A percentile compares a stretch with the other conserved stretches of the same genome.
These are phyloP conservation scores for Chlorella ohadii DNA, from an alignment of 139 green algal species.

Conservation along the genomic window DNA sequence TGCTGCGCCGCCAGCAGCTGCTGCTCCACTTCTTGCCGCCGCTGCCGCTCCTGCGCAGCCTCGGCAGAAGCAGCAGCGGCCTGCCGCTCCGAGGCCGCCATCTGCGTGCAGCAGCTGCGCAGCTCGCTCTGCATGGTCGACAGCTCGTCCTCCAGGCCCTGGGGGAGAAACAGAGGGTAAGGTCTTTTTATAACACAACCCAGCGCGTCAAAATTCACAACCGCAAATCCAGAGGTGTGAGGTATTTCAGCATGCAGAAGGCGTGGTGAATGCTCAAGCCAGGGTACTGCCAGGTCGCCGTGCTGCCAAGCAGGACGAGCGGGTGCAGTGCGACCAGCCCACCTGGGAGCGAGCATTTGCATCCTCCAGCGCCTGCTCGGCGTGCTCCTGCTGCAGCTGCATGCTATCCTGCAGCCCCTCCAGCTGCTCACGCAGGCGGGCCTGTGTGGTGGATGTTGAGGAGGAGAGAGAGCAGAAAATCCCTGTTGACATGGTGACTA, in stretches of 20 bases:
- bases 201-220: no score
- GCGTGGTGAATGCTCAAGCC: no score
- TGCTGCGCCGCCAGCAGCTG: background rate
- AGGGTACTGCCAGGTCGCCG: no score
- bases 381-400: conserved; percentile 14
- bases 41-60: background rate
- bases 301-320: no score
- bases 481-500: no score
- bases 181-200: no score
- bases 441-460: no score
- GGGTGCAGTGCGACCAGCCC: no score
- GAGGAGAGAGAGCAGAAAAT: no score
- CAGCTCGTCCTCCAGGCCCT: background rate
- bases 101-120: conserved; percentile 6
- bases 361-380: background rate
- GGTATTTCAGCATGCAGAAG: no score
- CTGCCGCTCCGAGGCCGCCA: background rate
- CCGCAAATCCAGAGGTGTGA: no score
- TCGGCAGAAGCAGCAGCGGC: background rate
- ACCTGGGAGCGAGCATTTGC: background rate
- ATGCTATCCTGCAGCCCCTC: background rate
- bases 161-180: background rate
- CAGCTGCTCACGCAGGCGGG: conserved; percentile 4
- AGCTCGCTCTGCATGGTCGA: background rate
- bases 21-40: conserved; percentile 7